Base-by-base conservation (phyloP, 257 asterid genomes). In the Penstemon newberryi region DNA sequence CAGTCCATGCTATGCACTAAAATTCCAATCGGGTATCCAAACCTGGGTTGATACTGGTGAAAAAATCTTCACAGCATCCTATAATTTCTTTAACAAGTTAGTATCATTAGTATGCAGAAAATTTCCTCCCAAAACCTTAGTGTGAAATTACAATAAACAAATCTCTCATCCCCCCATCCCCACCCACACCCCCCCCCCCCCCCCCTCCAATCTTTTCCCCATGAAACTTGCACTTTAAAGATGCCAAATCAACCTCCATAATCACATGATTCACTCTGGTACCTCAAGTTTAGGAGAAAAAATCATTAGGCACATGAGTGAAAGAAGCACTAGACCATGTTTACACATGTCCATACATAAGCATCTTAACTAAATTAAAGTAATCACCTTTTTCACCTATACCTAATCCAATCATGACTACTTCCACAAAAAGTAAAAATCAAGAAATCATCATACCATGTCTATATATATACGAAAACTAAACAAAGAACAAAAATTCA, bases 381-480 rank as follows among this genome's bases (percentile, higher is more conserved):
- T 50, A 49, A 72, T 56, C 56, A 45, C 56, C 10, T 40, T 3
- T 25, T 25, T n/a, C 65, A 47, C 36, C 11, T 36, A 8, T 69
- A 18, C 60, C 6, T 42, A 57, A 7, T 18, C 65, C 70, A 67
- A 51, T 47, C 72, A 70, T 5, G 41, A 52, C 41, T 8, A 13
- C 7, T 33, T 7, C 63, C 40, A 49, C 45, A 66, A 67, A 44
- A 2, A 5, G 36, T 56, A 13, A 51, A 54, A 67, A 40, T 11
- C 42, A 64, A 4, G 0, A 8, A 5, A 52, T n/a, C 74, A 70
- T 45, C 44, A 43, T 39, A 37, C 45, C 60, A 57, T 43, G 65
- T 25, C 72, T 65, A 66, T 51, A 19, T 5, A 77, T 51, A 8
- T 50, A 25, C 33, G 57, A 73, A 72, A 63, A 41, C 12, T 4